Conservation (phyloP, 2,329 filamentous ascomycete species). For the Calonectria pauciramosa region DNA sequence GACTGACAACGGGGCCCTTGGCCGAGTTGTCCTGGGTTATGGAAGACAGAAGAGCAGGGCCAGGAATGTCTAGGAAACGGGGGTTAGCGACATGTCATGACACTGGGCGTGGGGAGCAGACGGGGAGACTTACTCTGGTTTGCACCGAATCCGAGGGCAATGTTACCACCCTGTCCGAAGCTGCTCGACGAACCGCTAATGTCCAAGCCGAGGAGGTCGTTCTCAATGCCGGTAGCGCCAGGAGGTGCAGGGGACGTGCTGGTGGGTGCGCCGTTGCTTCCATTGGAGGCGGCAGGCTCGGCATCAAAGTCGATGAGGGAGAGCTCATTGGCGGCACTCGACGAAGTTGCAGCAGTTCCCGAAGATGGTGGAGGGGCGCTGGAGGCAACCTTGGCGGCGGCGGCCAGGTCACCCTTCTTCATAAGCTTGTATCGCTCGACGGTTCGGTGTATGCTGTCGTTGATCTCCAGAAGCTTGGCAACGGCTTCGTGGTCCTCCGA, state of each 20-base stretch:
- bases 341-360: conserved; percentile 70
- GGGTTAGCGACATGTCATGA: conserved; percentile 32
- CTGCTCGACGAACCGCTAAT: conserved; percentile 73
- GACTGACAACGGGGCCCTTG: conserved; percentile 53
- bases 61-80: conserved; percentile 68
- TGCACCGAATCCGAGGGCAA: conserved; percentile 83
- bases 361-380: conserved; percentile 71
- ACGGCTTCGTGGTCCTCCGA: conserved; percentile 97
- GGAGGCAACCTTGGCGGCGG: conserved; percentile 84
- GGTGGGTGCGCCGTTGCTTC: conserved; percentile 56
- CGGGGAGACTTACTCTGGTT: conserved; percentile 71
- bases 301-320: conserved; percentile 94
- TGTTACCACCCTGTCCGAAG: conserved; percentile 83
- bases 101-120: background rate
- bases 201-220: conserved; percentile 91
- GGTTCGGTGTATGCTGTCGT: conserved; percentile 98
- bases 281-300: conserved; percentile 69
- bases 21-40: conserved; percentile 73
- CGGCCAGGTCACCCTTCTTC: conserved; percentile 94
- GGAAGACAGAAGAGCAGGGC: conserved; percentile 74
- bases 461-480: conserved; percentile 94
- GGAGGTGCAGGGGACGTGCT: conserved; percentile 46
- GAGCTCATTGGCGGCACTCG: conserved; percentile 74
- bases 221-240: conserved; percentile 80
- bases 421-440: conserved; percentile 95